Evolutionary conservation across 805 yeast species (phyloP), one percentile per base, ranked within the genome.

Genomic region (Jamesozyma lodderae): DNA sequence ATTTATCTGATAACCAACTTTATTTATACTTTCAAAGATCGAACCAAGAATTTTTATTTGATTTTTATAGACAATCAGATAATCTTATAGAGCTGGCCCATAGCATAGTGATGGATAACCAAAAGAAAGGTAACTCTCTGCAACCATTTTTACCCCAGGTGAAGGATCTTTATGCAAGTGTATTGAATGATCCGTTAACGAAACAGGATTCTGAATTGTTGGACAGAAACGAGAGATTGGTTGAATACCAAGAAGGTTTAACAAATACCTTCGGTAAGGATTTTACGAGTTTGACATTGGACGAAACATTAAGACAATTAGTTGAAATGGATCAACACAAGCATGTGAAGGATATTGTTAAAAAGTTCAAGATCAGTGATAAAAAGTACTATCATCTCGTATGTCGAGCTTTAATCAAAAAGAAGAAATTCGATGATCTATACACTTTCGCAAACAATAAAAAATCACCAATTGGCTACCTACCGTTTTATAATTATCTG

Each of bases 391-490:
- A 78, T 57, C 71, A 72, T 58, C 57, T 73, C 13, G 71, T 73
- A 23, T 55, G 82, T 19, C 68, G 71, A 13, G 66, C 67, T 1
- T 63, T 72, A 23, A 64, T 75, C 0, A 57, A 64, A 4, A 49
- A 67, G 2, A 66, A 72, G 6, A 72, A 73, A 31, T 79, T 75
- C 62, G 77, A 73, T 15, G 75, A 72, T 27, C 54, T 84, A 22
- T 69, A 67, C 45, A 70, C 72, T 22, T 70, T 77, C 49, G 72
- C 78, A 0, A 65, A 62, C 3, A 53, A 58, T 8, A 67, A 64
- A 32, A 79, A 74, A 43, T 75, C 92, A 0, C 81, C 84, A 0
- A 81, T 86, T 30, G 87, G 90, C 0, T 79, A 79, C 42, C 69
- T 68, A 42, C 77, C 81, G 0, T 77, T 86, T 45, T 81, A 67